These are phyloP conservation scores for Sarocladiaceae sp. DNA, from an alignment of 2,329 filamentous ascomycete genomes.

Conservation along the genomic window DNA sequence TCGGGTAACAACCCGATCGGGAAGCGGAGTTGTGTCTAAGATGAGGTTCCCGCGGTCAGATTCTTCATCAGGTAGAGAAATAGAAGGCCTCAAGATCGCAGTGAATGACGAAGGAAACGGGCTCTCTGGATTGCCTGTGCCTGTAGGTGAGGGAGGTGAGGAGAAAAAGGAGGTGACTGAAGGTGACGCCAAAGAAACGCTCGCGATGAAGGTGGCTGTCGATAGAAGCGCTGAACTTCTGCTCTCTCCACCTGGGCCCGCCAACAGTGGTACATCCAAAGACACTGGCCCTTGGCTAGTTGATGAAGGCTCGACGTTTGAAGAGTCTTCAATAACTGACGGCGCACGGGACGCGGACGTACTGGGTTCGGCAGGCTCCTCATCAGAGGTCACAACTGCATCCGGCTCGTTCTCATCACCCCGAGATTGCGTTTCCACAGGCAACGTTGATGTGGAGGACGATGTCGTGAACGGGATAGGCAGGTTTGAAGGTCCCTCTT, in stretches of 20 bases:
- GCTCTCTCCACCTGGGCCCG: neutral
- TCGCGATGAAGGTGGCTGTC: conserved; percentile 3
- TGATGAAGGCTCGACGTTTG: neutral
- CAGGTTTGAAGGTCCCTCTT: neutral
- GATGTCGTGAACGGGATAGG: neutral
- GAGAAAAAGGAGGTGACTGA: conserved; percentile 3
- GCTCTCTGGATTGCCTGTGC: neutral
- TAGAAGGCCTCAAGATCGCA: conserved; percentile 3
- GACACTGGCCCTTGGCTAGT: conserved; percentile 2
- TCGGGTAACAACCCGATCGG: conserved; percentile 10
- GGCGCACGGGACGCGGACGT: conserved; percentile 6
- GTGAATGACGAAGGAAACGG: conserved; percentile 5
- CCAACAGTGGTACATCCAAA: conserved; percentile 2
- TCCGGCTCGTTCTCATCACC: neutral
- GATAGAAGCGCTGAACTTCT: conserved; percentile 3
- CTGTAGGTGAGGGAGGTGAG: conserved; percentile 6
- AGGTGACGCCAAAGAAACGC: conserved; percentile 7
- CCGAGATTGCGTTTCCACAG: neutral
- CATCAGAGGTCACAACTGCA: neutral
- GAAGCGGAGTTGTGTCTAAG: conserved; percentile 13
- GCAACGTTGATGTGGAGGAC: neutral
- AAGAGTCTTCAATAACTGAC: neutral
- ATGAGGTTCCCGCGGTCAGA: conserved; percentile 3
- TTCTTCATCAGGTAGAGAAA: conserved; percentile 4
- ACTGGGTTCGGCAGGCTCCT: neutral